These are phyloP conservation scores for Magnusiomyces suaveolens DNA, from an alignment of 1,139 yeast genomes.

Conservation along the genomic window DNA sequence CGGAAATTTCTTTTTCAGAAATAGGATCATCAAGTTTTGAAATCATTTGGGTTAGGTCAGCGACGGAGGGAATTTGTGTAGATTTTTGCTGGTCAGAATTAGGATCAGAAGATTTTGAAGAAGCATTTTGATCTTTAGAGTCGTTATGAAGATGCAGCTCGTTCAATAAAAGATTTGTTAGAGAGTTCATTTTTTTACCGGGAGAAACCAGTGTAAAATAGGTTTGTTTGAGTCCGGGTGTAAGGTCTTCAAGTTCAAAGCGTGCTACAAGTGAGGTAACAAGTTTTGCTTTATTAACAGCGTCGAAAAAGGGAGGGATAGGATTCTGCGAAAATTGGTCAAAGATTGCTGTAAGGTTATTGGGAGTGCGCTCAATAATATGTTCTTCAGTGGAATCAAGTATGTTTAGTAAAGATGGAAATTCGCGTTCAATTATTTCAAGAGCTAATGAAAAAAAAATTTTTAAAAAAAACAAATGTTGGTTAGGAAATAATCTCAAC, in stretches of 20 bases:
- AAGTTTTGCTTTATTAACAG: neutral
- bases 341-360: neutral
- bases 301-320: neutral
- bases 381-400: neutral
- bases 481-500: neutral
- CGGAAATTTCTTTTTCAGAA: constrained; percentile 12
- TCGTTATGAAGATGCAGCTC: constrained; percentile 3
- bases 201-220: neutral
- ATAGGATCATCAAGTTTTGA: constrained; percentile 6
- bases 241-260: constrained; percentile 5
- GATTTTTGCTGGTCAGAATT: constrained; percentile 3
- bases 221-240: constrained; percentile 9
- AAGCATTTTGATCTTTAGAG: too few relatives aligned
- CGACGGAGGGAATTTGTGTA: constrained; percentile 2
- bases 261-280: constrained; percentile 2
- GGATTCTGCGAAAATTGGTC: neutral
- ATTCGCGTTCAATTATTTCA: neutral
- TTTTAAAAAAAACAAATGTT: neutral
- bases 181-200: constrained; percentile 9
- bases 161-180: constrained; percentile 5
- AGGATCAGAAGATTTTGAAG: neutral
- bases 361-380: neutral
- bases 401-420: neutral
- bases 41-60: constrained; percentile 2
- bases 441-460: neutral